Percentiles rank a stretch among this genome's conserved stretches.
phyloP scores from a whole-genome alignment of 768 basidiomycete genomes.

The Lepiota subincarnata region DNA sequence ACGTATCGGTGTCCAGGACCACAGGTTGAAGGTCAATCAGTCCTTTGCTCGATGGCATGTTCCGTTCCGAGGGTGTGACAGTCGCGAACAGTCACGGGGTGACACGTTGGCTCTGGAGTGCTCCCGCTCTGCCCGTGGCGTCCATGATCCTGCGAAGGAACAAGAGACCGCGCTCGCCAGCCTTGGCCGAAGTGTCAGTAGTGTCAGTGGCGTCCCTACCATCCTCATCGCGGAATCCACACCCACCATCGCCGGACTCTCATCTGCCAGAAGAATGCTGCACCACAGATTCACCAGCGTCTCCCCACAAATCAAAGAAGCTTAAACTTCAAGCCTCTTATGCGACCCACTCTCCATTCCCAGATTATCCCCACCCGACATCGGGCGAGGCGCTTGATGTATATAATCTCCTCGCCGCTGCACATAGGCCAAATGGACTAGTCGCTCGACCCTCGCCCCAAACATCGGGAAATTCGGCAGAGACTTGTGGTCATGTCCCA shows the following conservation, averaged over 20 bases:
- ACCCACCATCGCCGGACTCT: not conserved
- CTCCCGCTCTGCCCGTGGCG: not conserved
- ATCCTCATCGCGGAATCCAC: not conserved
- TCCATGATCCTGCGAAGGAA: not conserved
- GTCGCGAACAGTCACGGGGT: slow-evolving; percentile 21
- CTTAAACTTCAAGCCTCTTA: slow-evolving; percentile 45
- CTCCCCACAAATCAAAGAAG: slow-evolving; percentile 37
- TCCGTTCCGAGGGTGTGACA: slow-evolving; percentile 6
- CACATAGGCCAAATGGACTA: slow-evolving; percentile 30
- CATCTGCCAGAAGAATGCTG: not conserved
- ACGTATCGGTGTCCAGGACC: no score
- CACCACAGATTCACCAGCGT: not conserved
- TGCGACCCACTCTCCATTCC: slow-evolving; percentile 41
- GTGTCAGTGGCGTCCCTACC: slow-evolving; percentile 5
- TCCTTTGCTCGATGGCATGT: no score
- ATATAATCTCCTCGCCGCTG: slow-evolving; percentile 34
- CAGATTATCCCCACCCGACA: slow-evolving; percentile 41
- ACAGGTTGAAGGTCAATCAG: no score
- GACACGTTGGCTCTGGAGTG: no score
- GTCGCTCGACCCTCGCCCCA: slow-evolving; percentile 22
- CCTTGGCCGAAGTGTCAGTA: not conserved
- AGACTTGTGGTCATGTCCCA: slow-evolving; percentile 41
- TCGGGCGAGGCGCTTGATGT: slow-evolving; percentile 35
- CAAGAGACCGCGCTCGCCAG: not conserved
- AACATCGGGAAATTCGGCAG: slow-evolving; percentile 32